phyloP scores from a whole-genome alignment of 208 protist genomes.

The Phytomonas francai region DNA sequence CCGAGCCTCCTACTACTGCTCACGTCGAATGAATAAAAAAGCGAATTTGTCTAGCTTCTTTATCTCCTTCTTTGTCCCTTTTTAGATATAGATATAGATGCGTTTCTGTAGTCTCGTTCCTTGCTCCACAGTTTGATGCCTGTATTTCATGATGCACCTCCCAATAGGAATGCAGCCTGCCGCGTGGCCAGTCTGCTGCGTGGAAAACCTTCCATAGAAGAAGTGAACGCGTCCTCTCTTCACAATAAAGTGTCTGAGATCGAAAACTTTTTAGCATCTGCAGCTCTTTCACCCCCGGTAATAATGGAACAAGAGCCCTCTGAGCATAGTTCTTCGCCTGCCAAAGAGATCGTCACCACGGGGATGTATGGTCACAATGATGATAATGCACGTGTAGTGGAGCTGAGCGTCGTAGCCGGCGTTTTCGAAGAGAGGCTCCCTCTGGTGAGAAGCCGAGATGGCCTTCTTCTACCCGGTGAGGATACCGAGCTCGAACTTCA shows the following conservation, averaged over 20 bases:
- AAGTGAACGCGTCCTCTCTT: conserved; percentile 24
- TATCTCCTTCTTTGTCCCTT: not conserved
- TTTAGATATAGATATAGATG: conserved; percentile 7
- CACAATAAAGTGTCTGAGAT: conserved; percentile 34
- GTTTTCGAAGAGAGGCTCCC: conserved; percentile 49
- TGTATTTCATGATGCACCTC: conserved; percentile 6
- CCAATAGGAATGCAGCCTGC: conserved; percentile 14
- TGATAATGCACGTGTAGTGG: conserved; percentile 20
- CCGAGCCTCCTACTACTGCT: not conserved
- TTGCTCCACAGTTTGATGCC: conserved; percentile 10
- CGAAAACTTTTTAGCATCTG: conserved; percentile 42
- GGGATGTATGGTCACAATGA: not conserved
- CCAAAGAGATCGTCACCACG: not conserved
- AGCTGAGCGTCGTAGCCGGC: conserved; percentile 77
- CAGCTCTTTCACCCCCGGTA: conserved; percentile 35
- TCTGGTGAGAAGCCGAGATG: conserved; percentile 10
- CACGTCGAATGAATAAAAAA: not conserved
- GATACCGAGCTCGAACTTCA: conserved; percentile 38
- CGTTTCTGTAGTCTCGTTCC: not conserved
- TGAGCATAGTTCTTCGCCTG: no score
- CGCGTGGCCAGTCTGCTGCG: conserved; percentile 32
- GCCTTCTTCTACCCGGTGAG: conserved; percentile 63
- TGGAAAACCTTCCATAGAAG: conserved; percentile 1
- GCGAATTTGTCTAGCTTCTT: conserved; percentile 13
- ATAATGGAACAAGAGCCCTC: conserved; percentile 31